Evolutionary conservation across 441 rosid genomes (phyloP).

Genomic region (Adansonia gregorii): DNA sequence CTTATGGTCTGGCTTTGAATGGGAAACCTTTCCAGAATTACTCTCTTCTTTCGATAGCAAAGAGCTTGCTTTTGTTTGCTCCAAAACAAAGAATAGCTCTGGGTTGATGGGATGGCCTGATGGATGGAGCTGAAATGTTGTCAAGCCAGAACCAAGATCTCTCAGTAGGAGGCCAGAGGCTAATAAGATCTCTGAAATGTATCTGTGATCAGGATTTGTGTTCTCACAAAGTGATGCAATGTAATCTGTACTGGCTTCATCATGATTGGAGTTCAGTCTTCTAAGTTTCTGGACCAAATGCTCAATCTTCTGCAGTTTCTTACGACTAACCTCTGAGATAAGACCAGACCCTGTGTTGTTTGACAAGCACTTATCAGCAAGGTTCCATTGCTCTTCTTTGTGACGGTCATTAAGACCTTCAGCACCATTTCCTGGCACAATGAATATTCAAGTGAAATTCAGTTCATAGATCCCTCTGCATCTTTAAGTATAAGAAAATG

Average conservation of each 20-base stretch:
- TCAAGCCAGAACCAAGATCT: constrained; percentile 64
- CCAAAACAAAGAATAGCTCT: constrained; percentile 78
- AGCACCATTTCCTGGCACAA: constrained; percentile 44
- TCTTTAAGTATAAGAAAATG: constrained; percentile 7
- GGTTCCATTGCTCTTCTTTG: constrained; percentile 52
- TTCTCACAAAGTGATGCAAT: constrained; percentile 88
- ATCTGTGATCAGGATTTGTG: constrained; percentile 77
- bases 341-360: constrained; percentile 40
- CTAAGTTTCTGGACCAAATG: constrained; percentile 80
- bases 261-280: constrained; percentile 83
- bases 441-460: constrained; percentile 20
- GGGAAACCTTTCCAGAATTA: constrained; percentile 31
- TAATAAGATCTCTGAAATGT: constrained; percentile 88
- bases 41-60: constrained; percentile 46
- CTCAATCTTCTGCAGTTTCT: constrained; percentile 79
- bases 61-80: constrained; percentile 74
- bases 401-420: constrained; percentile 36
- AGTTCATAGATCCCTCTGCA: constrained; percentile 5
- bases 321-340: constrained; percentile 63
- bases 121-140: constrained; percentile 75
- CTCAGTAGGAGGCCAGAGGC: constrained; percentile 92
- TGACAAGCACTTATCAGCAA: constrained; percentile 43
- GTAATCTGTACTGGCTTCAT: constrained; percentile 63
- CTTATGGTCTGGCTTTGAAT: constrained; percentile 45
- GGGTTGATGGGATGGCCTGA: constrained; percentile 93